phyloP scores from a whole-genome alignment of 495 filamentous ascomycete genomes.

The Neurospora sp. region DNA sequence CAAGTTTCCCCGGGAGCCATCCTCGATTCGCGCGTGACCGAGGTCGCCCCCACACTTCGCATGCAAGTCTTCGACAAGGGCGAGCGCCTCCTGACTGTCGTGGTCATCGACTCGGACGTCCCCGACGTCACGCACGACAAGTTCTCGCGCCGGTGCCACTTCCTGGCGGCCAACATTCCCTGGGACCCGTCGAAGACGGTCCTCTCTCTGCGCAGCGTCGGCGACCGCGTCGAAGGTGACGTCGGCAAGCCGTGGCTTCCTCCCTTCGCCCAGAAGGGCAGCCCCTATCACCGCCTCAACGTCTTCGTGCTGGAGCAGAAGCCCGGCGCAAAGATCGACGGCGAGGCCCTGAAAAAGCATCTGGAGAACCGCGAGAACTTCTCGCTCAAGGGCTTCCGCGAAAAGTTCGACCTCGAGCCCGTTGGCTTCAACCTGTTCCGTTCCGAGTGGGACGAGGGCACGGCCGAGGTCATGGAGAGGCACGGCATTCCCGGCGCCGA shows the following conservation, averaged over 20 bases:
- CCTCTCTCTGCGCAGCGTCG: constrained; percentile 35
- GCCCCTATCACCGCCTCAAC: constrained; percentile 79
- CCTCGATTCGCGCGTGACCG: constrained; percentile 59
- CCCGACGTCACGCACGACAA: constrained; percentile 65
- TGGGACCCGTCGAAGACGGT: constrained; percentile 38
- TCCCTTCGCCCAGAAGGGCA: constrained; percentile 77
- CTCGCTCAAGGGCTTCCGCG: constrained; percentile 58
- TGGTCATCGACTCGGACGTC: constrained; percentile 83
- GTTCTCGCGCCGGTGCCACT: constrained; percentile 76
- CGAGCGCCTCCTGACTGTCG: constrained; percentile 70
- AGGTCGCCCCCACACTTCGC: constrained; percentile 57
- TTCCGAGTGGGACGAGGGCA: constrained; percentile 78
- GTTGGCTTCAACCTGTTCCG: constrained; percentile 84
- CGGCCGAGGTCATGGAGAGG: constrained; percentile 71
- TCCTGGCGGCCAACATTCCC: constrained; percentile 57
- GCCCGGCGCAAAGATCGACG: constrained; percentile 48
- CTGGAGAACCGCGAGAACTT: constrained; percentile 48
- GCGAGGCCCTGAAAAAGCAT: constrained; percentile 43
- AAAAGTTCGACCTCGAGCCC: constrained; percentile 54
- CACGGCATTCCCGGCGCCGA: constrained; percentile 65
- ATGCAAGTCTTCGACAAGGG: constrained; percentile 78
- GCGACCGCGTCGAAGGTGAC: constrained; percentile 29
- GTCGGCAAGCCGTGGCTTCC: constrained; percentile 73
- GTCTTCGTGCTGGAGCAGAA: constrained; percentile 78
- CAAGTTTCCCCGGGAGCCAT: constrained; percentile 66